Conservation (phyloP, 1,284 basidiomycete genomes). For the Naganishia liquefaciens region DNA sequence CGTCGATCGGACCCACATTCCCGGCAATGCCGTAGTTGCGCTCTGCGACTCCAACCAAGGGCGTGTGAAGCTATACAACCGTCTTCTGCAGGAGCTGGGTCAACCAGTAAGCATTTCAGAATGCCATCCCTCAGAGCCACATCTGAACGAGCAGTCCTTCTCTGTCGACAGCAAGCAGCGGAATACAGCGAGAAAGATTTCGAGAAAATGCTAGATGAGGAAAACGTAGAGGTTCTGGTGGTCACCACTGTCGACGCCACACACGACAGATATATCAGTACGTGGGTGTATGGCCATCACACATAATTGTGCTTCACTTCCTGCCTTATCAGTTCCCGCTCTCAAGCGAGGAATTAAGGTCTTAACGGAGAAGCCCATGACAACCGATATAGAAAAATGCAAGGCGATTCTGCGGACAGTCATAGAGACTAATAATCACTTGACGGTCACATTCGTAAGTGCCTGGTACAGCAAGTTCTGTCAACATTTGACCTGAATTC, state of each 20-base stretch:
- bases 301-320: not conserved
- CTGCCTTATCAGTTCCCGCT: slow-evolving; percentile 41
- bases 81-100: slow-evolving; percentile 54
- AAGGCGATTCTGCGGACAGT: slow-evolving; percentile 58
- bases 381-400: slow-evolving; percentile 60
- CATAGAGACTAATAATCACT: slow-evolving; percentile 50
- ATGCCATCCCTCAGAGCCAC: slow-evolving; percentile 33
- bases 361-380: slow-evolving; percentile 63
- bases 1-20: slow-evolving; percentile 40
- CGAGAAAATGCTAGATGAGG: slow-evolving; percentile 58
- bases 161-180: slow-evolving; percentile 42
- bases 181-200: slow-evolving; percentile 58
- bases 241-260: slow-evolving; percentile 61
- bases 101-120: slow-evolving; percentile 41
- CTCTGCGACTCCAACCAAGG: slow-evolving; percentile 60
- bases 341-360: slow-evolving; percentile 52
- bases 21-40: slow-evolving; percentile 55
- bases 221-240: slow-evolving; percentile 59
- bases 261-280: slow-evolving; percentile 58
- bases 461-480: not conserved
- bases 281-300: not conserved
- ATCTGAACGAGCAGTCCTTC: not conserved
- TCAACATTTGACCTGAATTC: not conserved
- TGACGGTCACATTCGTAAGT: slow-evolving; percentile 57
- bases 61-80: slow-evolving; percentile 59